Evolutionary conservation across 805 yeast genomes (phyloP).

Genomic region (Schwanniomyces yamadae): DNA sequence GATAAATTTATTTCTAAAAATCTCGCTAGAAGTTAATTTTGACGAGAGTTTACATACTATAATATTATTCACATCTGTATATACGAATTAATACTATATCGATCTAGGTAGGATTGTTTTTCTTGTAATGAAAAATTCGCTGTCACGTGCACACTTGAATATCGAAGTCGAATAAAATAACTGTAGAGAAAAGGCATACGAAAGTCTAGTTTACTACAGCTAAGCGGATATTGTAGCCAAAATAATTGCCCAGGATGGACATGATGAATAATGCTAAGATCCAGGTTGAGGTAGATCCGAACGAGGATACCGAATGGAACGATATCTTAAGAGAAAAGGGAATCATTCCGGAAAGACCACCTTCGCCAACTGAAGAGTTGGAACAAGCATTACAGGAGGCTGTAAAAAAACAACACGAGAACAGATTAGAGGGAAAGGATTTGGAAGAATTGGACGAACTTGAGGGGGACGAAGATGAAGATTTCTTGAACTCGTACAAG

Average conservation of each 20-base stretch:
- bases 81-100: slow-evolving; percentile 2
- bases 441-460: slow-evolving; percentile 81
- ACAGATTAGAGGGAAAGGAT: slow-evolving; percentile 73
- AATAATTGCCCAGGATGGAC: not conserved
- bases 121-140: not conserved
- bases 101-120: not conserved
- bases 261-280: slow-evolving; percentile 42
- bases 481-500: slow-evolving; percentile 75
- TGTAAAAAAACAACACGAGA: slow-evolving; percentile 72
- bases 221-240: no score
- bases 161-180: not conserved
- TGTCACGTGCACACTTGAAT: not conserved
- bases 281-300: slow-evolving; percentile 87
- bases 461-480: slow-evolving; percentile 94
- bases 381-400: slow-evolving; percentile 90
- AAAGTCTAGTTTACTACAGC: not conserved
- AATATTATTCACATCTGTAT: slow-evolving; percentile 3
- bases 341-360: slow-evolving; percentile 86
- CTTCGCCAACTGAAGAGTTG: slow-evolving; percentile 80
- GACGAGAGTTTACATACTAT: no score
- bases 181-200: not conserved
- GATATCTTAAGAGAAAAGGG: slow-evolving; percentile 90
- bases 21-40: no score
- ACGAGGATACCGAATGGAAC: slow-evolving; percentile 98
- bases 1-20: no score